Percentiles rank a stretch among this genome's conserved stretches.
Conservation (phyloP, 768 basidiomycete genomes). For the Mycena leptocephala region DNA sequence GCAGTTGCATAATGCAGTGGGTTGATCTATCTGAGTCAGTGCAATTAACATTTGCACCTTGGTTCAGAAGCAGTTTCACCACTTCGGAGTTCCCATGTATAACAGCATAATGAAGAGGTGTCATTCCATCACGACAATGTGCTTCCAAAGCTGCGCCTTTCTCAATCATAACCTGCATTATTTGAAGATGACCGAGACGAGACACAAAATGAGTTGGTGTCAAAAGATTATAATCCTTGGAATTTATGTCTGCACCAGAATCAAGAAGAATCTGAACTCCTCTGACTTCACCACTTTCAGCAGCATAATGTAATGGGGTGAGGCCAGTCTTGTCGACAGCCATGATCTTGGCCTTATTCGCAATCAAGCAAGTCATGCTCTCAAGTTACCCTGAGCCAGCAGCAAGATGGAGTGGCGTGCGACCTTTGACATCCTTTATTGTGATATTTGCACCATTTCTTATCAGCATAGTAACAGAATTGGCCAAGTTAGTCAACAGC, state of each 20-base stretch:
- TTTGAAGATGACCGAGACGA: not conserved
- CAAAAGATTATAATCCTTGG: not conserved
- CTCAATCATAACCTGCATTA: not conserved
- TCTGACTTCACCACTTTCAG: not conserved
- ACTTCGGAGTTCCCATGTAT: constrained; percentile 3
- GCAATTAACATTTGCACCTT: constrained; percentile 7
- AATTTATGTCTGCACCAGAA: constrained; percentile 9
- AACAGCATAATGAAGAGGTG: constrained; percentile 29
- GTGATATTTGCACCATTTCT: constrained; percentile 14
- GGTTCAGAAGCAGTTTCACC: not conserved
- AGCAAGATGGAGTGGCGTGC: constrained; percentile 26
- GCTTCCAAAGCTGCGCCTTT: constrained; percentile 7
- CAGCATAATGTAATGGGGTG: constrained; percentile 22
- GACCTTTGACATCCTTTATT: not conserved
- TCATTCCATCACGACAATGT: constrained; percentile 12
- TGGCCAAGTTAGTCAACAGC: not conserved
- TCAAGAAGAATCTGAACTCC: constrained; percentile 13
- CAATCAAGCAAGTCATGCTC: constrained; percentile 10
- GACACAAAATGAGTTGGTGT: constrained; percentile 13
- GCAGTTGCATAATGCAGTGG: constrained; percentile 24
- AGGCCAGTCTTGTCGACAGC: not conserved
- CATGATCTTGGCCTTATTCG: not conserved
- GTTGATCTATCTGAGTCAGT: constrained; percentile 17
- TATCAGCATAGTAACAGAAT: constrained; percentile 11
- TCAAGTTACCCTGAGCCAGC: constrained; percentile 13